Conservation (phyloP, 2,329 filamentous ascomycete species). For the Aspergillus latus region DNA sequence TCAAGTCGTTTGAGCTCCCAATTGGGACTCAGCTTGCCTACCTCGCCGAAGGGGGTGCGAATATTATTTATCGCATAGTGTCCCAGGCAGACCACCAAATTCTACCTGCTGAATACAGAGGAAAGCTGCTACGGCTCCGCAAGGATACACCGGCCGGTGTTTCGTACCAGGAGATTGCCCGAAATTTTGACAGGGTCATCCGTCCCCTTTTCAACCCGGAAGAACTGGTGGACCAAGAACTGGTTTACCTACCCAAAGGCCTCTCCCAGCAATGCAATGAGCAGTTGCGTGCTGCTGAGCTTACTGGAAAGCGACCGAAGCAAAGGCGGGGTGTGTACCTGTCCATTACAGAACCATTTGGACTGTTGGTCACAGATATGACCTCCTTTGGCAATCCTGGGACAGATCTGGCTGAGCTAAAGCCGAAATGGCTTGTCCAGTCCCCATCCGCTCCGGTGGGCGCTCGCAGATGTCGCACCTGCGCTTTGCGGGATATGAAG, state of each 20-base stretch:
- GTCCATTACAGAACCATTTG: slow-evolving; percentile 58
- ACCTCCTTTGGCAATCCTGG: slow-evolving; percentile 42
- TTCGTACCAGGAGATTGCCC: slow-evolving; percentile 51
- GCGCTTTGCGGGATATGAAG: slow-evolving; percentile 59
- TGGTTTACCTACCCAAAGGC: slow-evolving; percentile 50
- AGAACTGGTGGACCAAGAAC: slow-evolving; percentile 57
- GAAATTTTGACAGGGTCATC: slow-evolving; percentile 46
- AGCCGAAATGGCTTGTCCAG: slow-evolving; percentile 80
- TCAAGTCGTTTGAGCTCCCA: slow-evolving; percentile 36
- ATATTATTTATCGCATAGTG: slow-evolving; percentile 68
- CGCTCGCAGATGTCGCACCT: slow-evolving; percentile 70
- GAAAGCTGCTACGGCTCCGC: slow-evolving; percentile 60
- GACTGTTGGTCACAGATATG: slow-evolving; percentile 75
- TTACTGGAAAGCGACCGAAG: slow-evolving; percentile 43
- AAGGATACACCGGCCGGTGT: slow-evolving; percentile 56
- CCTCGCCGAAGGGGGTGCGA: slow-evolving; percentile 71
- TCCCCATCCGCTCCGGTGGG: slow-evolving; percentile 67
- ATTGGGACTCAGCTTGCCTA: slow-evolving; percentile 43
- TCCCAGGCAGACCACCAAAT: slow-evolving; percentile 24
- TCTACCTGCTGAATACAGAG: slow-evolving; percentile 31
- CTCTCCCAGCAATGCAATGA: slow-evolving; percentile 54
- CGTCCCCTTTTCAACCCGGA: slow-evolving; percentile 56
- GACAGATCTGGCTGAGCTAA: slow-evolving; percentile 65
- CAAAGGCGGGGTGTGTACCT: slow-evolving; percentile 54
- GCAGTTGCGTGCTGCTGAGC: slow-evolving; percentile 53